Conservation (phyloP, 23 red algal genomes). For the Pyropia yezoensis region DNA sequence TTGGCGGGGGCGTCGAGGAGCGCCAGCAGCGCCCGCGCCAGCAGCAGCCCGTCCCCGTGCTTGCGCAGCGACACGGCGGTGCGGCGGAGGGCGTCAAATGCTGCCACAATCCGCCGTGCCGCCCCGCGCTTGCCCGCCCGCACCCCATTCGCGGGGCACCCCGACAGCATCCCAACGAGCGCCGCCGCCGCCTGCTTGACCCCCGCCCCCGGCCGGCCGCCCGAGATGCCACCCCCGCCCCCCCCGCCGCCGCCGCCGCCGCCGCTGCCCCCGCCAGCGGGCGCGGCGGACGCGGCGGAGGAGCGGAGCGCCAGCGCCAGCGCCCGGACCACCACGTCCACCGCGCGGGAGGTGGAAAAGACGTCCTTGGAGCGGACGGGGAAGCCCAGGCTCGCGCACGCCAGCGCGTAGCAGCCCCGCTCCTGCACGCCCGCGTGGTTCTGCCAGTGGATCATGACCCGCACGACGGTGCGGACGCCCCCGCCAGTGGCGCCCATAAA, state of each 20-base stretch:
- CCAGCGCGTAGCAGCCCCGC: slow-evolving; percentile 61
- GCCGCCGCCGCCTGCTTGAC: slow-evolving; percentile 60
- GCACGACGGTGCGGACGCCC: slow-evolving; percentile 25
- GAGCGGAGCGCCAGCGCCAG: slow-evolving; percentile 13
- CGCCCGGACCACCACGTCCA: slow-evolving; percentile 44
- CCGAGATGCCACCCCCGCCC: background rate
- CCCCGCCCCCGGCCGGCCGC: slow-evolving; percentile 29
- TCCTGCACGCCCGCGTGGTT: slow-evolving; percentile 52
- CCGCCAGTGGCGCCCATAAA: slow-evolving; percentile 36
- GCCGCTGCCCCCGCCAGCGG: too few species aligned
- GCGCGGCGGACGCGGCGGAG: too few species aligned
- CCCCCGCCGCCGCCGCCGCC: too few species aligned
- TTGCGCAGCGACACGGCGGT: too few species aligned
- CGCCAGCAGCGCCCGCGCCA: too few species aligned
- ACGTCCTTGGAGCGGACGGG: slow-evolving; percentile 39
- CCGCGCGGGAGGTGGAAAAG: slow-evolving; percentile 27
- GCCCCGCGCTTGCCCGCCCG: slow-evolving; percentile 41
- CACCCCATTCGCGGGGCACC: slow-evolving; percentile 32
- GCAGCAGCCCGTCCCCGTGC: too few species aligned
- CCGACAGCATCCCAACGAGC: slow-evolving; percentile 43
- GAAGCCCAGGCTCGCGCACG: slow-evolving; percentile 41
- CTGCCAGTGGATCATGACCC: slow-evolving; percentile 30
- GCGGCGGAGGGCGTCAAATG: slow-evolving; percentile 50
- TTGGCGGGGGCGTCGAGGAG: too few species aligned
- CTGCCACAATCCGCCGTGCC: slow-evolving; percentile 13